These are phyloP conservation scores for Polyplosphaeria fusca DNA, from an alignment of 495 filamentous ascomycete genomes.

Conservation along the genomic window DNA sequence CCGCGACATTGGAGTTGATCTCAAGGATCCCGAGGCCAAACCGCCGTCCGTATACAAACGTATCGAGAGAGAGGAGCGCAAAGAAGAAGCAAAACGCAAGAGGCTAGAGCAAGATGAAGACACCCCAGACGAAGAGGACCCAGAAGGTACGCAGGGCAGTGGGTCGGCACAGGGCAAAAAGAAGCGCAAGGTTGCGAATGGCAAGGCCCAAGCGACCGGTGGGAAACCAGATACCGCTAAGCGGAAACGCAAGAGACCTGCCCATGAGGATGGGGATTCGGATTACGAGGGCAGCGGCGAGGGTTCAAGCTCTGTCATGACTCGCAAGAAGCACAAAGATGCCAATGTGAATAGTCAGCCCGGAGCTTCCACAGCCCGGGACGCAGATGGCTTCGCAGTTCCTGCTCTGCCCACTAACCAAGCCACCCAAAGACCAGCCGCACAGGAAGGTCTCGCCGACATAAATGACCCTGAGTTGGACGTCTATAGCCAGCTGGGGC, in stretches of 20 bases:
- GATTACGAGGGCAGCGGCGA: neutral
- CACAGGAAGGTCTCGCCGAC: conserved; percentile 29
- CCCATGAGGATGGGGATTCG: neutral
- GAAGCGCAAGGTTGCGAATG: conserved; percentile 11
- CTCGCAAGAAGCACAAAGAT: neutral
- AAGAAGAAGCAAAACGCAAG: conserved; percentile 41
- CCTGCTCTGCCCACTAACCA: conserved; percentile 45
- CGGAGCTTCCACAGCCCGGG: conserved; percentile 37
- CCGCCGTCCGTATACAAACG: conserved; percentile 78
- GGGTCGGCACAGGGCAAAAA: neutral
- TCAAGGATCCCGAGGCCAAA: conserved; percentile 56
- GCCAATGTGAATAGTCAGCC: no score
- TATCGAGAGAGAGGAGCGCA: conserved; percentile 45
- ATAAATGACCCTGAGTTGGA: conserved; percentile 23
- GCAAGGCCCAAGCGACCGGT: neutral
- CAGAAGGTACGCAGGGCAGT: conserved; percentile 5
- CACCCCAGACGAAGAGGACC: conserved; percentile 30
- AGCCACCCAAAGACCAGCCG: no score
- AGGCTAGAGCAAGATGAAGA: conserved; percentile 46
- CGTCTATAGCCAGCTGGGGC: no score
- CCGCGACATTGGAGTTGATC: conserved; percentile 55
- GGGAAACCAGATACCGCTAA: neutral
- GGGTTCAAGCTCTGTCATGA: neutral
- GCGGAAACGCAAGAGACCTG: neutral
- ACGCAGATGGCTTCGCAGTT: conserved; percentile 56